Evolutionary conservation across 495 filamentous ascomycete genomes (phyloP).

Genomic region (Aspergillus nanangensis): DNA sequence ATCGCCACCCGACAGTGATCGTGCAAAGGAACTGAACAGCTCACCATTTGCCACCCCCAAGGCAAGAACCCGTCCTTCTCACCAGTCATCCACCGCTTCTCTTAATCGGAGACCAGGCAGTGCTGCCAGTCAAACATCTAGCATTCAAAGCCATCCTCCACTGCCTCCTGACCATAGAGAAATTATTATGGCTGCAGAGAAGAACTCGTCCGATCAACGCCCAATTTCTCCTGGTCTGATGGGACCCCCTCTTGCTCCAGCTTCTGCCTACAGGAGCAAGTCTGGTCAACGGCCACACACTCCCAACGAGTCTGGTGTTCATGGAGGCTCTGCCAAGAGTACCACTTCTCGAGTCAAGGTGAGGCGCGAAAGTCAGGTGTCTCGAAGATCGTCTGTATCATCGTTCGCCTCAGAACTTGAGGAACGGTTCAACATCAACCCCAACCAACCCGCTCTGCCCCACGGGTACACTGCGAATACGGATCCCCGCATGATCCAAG

Average conservation of each 20-base stretch:
- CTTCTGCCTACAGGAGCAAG: slow-evolving; percentile 64
- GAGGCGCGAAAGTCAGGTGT: slow-evolving; percentile 51
- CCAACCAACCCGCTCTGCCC: slow-evolving; percentile 52
- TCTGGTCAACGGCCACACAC: slow-evolving; percentile 61
- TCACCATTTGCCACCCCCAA: slow-evolving; percentile 39
- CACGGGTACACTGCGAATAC: slow-evolving; percentile 56
- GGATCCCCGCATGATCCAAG: slow-evolving; percentile 98
- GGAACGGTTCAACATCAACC: slow-evolving; percentile 74
- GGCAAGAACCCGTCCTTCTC: slow-evolving; percentile 31
- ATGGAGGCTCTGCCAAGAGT: slow-evolving; percentile 52
- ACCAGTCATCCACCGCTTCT: slow-evolving; percentile 29
- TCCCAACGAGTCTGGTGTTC: slow-evolving; percentile 48
- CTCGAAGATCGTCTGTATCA: slow-evolving; percentile 80
- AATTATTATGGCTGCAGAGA: slow-evolving; percentile 73
- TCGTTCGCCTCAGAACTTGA: slow-evolving; percentile 95
- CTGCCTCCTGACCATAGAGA: slow-evolving; percentile 79
- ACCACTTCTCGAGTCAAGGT: slow-evolving; percentile 38
- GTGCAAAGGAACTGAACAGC: slow-evolving; percentile 24
- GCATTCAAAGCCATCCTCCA: slow-evolving; percentile 56
- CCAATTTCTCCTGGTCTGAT: slow-evolving; percentile 52
- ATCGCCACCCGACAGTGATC: slow-evolving; percentile 31
- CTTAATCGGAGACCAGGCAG: slow-evolving; percentile 60
- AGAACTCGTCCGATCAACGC: slow-evolving; percentile 45
- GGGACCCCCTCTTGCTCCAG: slow-evolving; percentile 82
- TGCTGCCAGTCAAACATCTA: slow-evolving; percentile 54